phyloP scores from a whole-genome alignment of 495 filamentous ascomycete species.

The Lichenothelia convexa region DNA sequence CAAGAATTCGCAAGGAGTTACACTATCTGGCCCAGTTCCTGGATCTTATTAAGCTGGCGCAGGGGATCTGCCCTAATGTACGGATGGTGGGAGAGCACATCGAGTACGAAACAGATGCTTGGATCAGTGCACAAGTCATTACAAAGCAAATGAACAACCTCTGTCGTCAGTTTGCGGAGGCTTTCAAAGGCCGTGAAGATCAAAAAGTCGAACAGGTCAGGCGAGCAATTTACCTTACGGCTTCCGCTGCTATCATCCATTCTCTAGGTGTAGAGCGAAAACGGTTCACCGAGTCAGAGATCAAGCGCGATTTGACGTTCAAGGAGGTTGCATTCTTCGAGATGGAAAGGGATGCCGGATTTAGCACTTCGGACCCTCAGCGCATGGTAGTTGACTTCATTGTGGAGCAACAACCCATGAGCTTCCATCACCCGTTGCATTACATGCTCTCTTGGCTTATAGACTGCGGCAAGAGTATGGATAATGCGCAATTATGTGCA shows the following conservation, averaged over 20 bases:
- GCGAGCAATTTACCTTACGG: constrained; percentile 55
- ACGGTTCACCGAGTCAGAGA: constrained; percentile 72
- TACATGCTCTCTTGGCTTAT: constrained; percentile 96
- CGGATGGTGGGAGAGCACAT: constrained; percentile 88
- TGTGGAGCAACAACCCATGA: constrained; percentile 76
- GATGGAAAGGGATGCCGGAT: constrained; percentile 33
- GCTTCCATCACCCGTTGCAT: constrained; percentile 94
- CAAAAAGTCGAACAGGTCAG: constrained; percentile 39
- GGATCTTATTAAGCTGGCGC: constrained; percentile 84
- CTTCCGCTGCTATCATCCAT: constrained; percentile 62
- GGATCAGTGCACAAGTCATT: constrained; percentile 89
- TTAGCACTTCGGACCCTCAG: constrained; percentile 4
- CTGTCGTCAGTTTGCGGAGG: constrained; percentile 70
- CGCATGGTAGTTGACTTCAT: constrained; percentile 67
- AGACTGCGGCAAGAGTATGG: constrained; percentile 68
- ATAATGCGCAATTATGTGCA: constrained; percentile 39
- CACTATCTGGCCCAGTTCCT: constrained; percentile 86
- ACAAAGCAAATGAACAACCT: constrained; percentile 88
- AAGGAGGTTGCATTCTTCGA: constrained; percentile 60
- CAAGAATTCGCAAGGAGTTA: constrained; percentile 59
- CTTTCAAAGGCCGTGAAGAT: constrained; percentile 40
- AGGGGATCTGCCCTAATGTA: constrained; percentile 89
- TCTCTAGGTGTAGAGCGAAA: constrained; percentile 77
- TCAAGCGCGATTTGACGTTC: constrained; percentile 67
- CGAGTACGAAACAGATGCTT: constrained; percentile 93